Evolutionary conservation across 139 green algal species (phyloP).

Genomic region (Yamagishiella unicocca): DNA sequence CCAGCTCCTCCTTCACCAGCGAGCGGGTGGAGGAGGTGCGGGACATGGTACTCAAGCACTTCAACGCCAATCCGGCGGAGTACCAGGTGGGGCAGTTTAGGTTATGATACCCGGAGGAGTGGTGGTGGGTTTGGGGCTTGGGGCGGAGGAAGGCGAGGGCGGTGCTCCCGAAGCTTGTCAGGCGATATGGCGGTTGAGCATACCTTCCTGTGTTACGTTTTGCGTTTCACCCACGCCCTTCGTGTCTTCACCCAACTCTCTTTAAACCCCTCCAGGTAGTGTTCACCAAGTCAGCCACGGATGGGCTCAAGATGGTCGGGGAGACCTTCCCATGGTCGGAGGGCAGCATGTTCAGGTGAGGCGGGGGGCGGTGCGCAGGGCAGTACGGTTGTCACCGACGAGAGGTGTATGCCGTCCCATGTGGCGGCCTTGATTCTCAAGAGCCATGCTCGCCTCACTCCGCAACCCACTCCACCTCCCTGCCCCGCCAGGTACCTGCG

Average conservation of each 20-base stretch:
- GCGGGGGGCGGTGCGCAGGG: neutral
- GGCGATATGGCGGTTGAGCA: too few relatives aligned
- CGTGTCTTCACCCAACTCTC: too few relatives aligned
- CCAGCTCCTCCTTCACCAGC: conserved; percentile 64
- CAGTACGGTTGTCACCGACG: too few relatives aligned
- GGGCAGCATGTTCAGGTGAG: conserved; percentile 55
- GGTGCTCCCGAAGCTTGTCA: too few relatives aligned
- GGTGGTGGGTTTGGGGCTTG: neutral
- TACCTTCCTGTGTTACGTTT: too few relatives aligned
- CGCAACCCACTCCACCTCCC: too few relatives aligned
- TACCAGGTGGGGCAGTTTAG: conserved; percentile 63
- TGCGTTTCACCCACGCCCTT: too few relatives aligned
- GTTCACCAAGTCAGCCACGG: conserved; percentile 80
- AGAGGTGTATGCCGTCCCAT: too few relatives aligned
- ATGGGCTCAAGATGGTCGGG: conserved; percentile 76
- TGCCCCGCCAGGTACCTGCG: conserved; percentile 63
- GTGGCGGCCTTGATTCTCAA: too few relatives aligned
- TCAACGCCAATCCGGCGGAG: conserved; percentile 65
- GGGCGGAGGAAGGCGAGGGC: too few relatives aligned
- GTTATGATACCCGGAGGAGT: neutral
- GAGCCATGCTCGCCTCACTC: too few relatives aligned
- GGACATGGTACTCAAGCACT: conserved; percentile 57
- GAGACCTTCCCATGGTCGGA: conserved; percentile 81
- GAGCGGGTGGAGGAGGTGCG: conserved; percentile 57
- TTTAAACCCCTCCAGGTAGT: conserved; percentile 78